These are phyloP conservation scores for Aspergillus cavernicola DNA, from an alignment of 495 filamentous ascomycete species.

Conservation along the genomic window DNA sequence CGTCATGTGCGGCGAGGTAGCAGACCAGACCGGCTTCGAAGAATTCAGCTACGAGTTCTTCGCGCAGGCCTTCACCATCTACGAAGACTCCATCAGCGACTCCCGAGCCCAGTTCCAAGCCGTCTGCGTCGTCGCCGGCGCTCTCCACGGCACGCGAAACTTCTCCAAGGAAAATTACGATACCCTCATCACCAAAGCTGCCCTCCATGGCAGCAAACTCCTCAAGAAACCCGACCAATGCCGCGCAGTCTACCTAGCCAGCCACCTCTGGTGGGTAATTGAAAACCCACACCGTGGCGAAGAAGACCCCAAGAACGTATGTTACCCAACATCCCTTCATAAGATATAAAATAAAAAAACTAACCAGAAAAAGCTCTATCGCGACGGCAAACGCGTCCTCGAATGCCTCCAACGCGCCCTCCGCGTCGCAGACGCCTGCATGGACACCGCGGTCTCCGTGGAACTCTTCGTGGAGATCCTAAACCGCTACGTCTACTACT, in stretches of 20 bases:
- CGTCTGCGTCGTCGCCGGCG: slow-evolving; percentile 89
- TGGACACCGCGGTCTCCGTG: slow-evolving; percentile 97
- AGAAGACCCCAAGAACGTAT: slow-evolving; percentile 78
- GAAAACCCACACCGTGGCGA: slow-evolving; percentile 80
- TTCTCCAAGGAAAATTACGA: slow-evolving; percentile 98
- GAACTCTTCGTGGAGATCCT: slow-evolving; percentile 98
- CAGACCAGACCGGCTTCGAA: slow-evolving; percentile 88
- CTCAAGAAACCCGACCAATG: slow-evolving; percentile 98
- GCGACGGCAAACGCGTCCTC: slow-evolving; percentile 92
- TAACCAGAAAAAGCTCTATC: slow-evolving; percentile 86
- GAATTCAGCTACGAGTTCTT: slow-evolving; percentile 98
- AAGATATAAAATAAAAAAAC: too few species aligned
- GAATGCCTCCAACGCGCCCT: slow-evolving; percentile 95
- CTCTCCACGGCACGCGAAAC: slow-evolving; percentile 77
- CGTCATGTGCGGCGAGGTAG: slow-evolving; percentile 84
- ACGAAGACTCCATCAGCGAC: slow-evolving; percentile 93
- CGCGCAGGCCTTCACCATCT: slow-evolving; percentile 96
- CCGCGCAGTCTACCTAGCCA: slow-evolving; percentile 90
- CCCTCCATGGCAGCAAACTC: slow-evolving; percentile 92
- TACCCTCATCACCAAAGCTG: slow-evolving; percentile 95
- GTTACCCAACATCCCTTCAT: slow-evolving; percentile 17
- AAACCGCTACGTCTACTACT: slow-evolving; percentile 98
- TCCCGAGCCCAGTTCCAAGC: slow-evolving; percentile 96
- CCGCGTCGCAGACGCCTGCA: slow-evolving; percentile 95
- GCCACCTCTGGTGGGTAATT: slow-evolving; percentile 96